Percentiles rank a stretch among this genome's conserved stretches.
Conservation (phyloP, 805 yeast species). For the Pachysolen tannophilus region DNA sequence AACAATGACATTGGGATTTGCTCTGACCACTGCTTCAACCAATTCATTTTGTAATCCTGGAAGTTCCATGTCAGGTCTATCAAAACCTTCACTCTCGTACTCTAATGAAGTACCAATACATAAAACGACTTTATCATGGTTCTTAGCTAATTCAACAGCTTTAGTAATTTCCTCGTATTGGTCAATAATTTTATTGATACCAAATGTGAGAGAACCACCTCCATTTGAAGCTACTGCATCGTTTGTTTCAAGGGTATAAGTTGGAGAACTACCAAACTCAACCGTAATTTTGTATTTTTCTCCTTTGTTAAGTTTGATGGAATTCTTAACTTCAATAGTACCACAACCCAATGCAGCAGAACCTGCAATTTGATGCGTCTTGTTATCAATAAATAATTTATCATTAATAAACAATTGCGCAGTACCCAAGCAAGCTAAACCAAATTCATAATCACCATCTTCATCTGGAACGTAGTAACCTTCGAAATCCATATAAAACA, state of each 20-base stretch:
- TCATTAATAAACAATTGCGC: constrained; percentile 34
- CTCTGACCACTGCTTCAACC: constrained; percentile 33
- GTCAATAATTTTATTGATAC: constrained; percentile 20
- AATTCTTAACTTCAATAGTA: constrained; percentile 26
- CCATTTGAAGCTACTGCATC: constrained; percentile 18
- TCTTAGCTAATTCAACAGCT: constrained; percentile 43
- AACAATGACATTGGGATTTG: constrained; percentile 40
- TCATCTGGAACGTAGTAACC: constrained; percentile 30
- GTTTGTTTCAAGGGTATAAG: constrained; percentile 16
- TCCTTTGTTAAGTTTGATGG: constrained; percentile 24
- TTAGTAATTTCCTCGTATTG: constrained; percentile 22
- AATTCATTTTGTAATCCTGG: constrained; percentile 40
- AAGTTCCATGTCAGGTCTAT: constrained; percentile 38
- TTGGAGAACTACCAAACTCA: constrained; percentile 33
- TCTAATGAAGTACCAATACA: constrained; percentile 43
- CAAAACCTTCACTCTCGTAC: constrained; percentile 55
- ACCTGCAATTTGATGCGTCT: constrained; percentile 31
- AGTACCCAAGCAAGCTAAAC: constrained; percentile 32
- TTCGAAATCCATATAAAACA: constrained; percentile 31
- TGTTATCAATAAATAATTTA: constrained; percentile 36
- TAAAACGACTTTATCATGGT: constrained; percentile 45
- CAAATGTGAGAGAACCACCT: constrained; percentile 27
- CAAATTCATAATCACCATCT: constrained; percentile 29
- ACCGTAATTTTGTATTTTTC: constrained; percentile 29
- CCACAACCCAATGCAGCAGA: constrained; percentile 35